Evolutionary conservation across 2,329 filamentous ascomycete genomes (phyloP), one percentile per base, ranked within the genome.

Genomic region (Acephala macrosclerotiorum): DNA sequence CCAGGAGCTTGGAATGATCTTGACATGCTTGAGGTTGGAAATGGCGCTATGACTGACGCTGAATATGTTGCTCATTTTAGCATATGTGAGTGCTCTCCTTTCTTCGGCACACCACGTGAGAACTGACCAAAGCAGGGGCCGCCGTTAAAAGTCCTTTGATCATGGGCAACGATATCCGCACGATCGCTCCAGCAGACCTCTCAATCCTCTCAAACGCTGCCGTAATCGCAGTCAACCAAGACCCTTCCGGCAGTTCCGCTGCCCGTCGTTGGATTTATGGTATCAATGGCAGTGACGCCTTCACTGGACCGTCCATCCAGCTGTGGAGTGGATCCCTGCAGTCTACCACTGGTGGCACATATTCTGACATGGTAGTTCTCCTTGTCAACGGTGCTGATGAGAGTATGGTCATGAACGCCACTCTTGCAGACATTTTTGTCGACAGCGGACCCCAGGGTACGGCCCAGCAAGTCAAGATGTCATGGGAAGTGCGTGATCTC

Each of bases 401-500:
- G 5, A 74, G 76, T 0, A 74, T 78, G 18, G 77, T 73, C 3
- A 81, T 88, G 81, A 83, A 82, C 63, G 83, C 82, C 20, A 81
- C 82, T 1, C 78, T 86, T 3, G 76, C 77, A 22, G 84, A 87
- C 47, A 82, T 87, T 62, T 87, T 87, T 74, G 74, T 82, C 58
- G 81, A 84, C 66, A 76, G 77, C 40, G 81, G 82, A 3, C 78
- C 79, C 0, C 76, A 74, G 1, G 80, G 80, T 26, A 80, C 80
- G 0, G 81, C 81, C 0, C 65, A 74, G 0, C 77, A 84, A 72
- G 73, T 81, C 0, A 72, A 76, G 26, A 74, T 80, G 67, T 76
- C 75, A 0, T 87, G 84, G 83, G 83, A 85, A 66, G 76, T 87
- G 6, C 82, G 81, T 57, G 84, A 87, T 71, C 76, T 87, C 1